Percentiles rank a stretch among this genome's conserved stretches.
Conservation (phyloP, 2,329 filamentous ascomycete genomes). For the Exophiala xenobiotica region DNA sequence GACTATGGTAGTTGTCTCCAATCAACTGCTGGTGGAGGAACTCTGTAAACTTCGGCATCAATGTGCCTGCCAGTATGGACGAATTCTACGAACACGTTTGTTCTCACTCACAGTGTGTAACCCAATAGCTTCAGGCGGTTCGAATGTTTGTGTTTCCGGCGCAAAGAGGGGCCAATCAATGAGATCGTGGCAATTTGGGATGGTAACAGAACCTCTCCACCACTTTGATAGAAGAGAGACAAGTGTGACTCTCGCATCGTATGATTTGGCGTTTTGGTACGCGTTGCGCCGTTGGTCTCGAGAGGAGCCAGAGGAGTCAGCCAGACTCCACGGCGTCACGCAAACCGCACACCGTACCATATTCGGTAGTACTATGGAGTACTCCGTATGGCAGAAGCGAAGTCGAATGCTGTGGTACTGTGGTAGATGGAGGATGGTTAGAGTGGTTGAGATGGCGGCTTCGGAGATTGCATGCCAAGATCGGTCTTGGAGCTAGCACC, state of each 20-base stretch:
- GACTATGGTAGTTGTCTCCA: neutral
- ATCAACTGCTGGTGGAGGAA: neutral
- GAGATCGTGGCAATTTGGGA: neutral
- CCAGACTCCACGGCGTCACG: neutral
- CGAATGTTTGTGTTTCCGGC: neutral
- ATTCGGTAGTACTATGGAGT: too few relatives aligned
- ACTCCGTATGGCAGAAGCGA: too few relatives aligned
- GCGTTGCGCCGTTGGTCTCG: neutral
- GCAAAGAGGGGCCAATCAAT: neutral
- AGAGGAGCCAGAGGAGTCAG: neutral
- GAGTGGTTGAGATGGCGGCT: neutral
- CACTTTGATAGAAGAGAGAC: neutral
- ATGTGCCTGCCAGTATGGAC: neutral
- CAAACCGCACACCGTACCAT: too few relatives aligned
- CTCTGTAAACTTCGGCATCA: too few relatives aligned
- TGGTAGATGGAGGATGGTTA: neutral
- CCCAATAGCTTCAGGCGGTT: neutral
- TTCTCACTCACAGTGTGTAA: neutral
- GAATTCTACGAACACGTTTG: neutral
- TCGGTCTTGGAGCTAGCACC: neutral
- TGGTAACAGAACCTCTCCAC: neutral
- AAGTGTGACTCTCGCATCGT: neutral
- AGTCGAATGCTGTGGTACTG: neutral
- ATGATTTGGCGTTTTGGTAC: neutral
- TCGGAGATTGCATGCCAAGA: slow-evolving; percentile 1